These are phyloP conservation scores for Fusarium fujikuroi DNA, from an alignment of 2,329 filamentous ascomycete genomes.

Conservation along the genomic window DNA sequence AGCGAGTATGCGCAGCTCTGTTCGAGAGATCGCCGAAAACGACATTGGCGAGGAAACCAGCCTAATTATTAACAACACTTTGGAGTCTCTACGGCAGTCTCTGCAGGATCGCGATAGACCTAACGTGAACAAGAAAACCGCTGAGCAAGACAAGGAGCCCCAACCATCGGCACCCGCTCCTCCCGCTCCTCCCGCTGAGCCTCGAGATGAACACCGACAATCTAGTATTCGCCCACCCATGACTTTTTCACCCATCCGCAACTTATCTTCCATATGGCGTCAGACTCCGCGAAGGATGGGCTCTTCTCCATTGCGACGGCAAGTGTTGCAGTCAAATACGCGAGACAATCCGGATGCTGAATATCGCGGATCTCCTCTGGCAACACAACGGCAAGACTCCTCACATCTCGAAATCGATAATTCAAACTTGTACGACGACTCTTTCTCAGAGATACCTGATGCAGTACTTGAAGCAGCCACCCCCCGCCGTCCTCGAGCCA, in stretches of 20 bases:
- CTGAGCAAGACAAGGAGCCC: conserved; percentile 12
- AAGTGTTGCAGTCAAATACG: conserved; percentile 48
- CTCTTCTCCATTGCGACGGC: conserved; percentile 48
- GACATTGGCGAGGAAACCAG: conserved; percentile 67
- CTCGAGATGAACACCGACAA: conserved; percentile 22
- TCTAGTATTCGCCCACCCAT: conserved; percentile 31
- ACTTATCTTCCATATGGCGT: conserved; percentile 44
- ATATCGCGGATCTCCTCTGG: conserved; percentile 12
- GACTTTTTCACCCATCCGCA: conserved; percentile 37
- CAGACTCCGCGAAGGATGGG: conserved; percentile 51
- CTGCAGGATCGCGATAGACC: conserved; percentile 35
- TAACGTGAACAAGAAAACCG: conserved; percentile 3
- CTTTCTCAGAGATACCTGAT: conserved; percentile 67
- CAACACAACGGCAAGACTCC: conserved; percentile 13
- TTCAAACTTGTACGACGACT: conserved; percentile 60
- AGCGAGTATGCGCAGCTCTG: conserved; percentile 51
- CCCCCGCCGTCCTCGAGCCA: conserved; percentile 47
- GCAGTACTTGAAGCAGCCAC: conserved; percentile 62
- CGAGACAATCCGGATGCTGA: conserved; percentile 34
- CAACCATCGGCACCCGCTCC: conserved; percentile 4
- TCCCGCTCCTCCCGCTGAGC: background rate
- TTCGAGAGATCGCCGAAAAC: conserved; percentile 49
- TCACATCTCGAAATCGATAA: conserved; percentile 43
- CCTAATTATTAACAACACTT: conserved; percentile 65
- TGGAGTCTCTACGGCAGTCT: conserved; percentile 60